Percentiles rank a stretch among this genome's conserved stretches.
These are phyloP conservation scores for Apiotrichum sp. DNA, from an alignment of 1,284 basidiomycete species.

Conservation along the genomic window DNA sequence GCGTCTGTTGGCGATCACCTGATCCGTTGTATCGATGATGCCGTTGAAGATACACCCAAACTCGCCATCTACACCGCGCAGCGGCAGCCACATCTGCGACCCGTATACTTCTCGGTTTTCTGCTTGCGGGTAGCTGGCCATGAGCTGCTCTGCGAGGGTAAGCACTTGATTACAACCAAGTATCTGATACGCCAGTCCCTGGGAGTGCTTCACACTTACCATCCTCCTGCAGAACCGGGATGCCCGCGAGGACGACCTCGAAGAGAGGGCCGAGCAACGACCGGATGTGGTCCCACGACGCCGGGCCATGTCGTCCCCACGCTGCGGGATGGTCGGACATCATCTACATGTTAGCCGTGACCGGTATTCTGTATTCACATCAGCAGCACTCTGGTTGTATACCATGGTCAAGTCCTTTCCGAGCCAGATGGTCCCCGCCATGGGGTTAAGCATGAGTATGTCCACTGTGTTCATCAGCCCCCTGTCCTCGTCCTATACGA, in stretches of 20 bases:
- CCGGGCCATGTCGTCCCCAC: constrained; percentile 39
- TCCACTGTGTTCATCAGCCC: background rate
- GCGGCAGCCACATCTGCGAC: constrained; percentile 39
- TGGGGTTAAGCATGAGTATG: background rate
- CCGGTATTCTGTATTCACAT: constrained; percentile 9
- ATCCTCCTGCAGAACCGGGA: constrained; percentile 38
- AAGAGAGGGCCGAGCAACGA: constrained; percentile 32
- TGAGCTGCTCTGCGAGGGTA: constrained; percentile 27
- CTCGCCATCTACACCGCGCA: constrained; percentile 32
- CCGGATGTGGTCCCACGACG: constrained; percentile 25
- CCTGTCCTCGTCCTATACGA: background rate
- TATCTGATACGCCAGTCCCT: no score
- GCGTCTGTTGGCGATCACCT: constrained; percentile 31
- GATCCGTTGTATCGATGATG: constrained; percentile 31
- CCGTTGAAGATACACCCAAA: constrained; percentile 41
- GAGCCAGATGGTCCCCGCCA: constrained; percentile 34
- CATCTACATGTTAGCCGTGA: background rate
- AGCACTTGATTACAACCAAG: background rate
- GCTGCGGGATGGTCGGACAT: constrained; percentile 37
- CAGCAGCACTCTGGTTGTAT: constrained; percentile 41
- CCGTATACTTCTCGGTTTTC: constrained; percentile 25
- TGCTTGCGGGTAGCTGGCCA: background rate
- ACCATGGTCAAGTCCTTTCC: constrained; percentile 40
- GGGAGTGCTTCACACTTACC: constrained; percentile 17
- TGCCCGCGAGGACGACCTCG: constrained; percentile 36